These are phyloP conservation scores for Scytalidium lignicola DNA, from an alignment of 2,329 filamentous ascomycete genomes.

Conservation along the genomic window DNA sequence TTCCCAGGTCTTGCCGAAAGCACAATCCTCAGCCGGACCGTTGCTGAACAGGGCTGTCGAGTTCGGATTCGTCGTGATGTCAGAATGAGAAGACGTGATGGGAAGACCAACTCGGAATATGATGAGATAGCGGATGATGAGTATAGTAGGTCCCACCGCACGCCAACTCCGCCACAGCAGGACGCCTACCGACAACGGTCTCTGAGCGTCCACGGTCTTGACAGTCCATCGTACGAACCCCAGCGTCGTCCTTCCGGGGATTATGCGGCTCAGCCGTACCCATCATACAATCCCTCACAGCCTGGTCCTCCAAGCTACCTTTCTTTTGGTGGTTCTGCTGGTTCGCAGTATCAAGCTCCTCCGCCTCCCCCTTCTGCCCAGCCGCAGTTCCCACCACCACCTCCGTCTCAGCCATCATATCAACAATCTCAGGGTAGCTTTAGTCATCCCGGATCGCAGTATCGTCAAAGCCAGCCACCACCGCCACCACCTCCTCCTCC, in stretches of 20 bases:
- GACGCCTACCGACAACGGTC: conserved; percentile 46
- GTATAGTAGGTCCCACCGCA: conserved; percentile 36
- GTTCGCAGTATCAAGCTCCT: conserved; percentile 10
- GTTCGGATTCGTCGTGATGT: conserved; percentile 94
- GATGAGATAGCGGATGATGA: conserved; percentile 56
- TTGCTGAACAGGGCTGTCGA: conserved; percentile 94
- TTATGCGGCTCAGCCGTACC: conserved; percentile 29
- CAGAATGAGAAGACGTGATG: conserved; percentile 79
- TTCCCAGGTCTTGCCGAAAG: conserved; percentile 92
- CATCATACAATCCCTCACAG: conserved; percentile 13
- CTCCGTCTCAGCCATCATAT: conserved; percentile 17
- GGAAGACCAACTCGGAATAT: conserved; percentile 51
- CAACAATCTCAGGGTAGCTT: conserved; percentile 16
- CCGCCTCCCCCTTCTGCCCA: conserved; percentile 14
- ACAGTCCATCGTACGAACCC: conserved; percentile 22
- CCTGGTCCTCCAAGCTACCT: conserved; percentile 33
- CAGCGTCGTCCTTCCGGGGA: conserved; percentile 46
- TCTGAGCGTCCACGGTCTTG: conserved; percentile 20
- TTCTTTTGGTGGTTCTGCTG: conserved; percentile 30
- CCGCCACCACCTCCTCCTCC: conserved; percentile 8
- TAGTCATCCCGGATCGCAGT: conserved; percentile 7
- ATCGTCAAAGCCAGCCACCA: conserved; percentile 10
- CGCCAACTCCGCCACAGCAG: conserved; percentile 14
- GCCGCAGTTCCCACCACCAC: conserved; percentile 6
- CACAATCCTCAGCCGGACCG: conserved; percentile 80